These are phyloP conservation scores for Erodium texanum DNA, from an alignment of 441 rosid genomes.

Conservation along the genomic window DNA sequence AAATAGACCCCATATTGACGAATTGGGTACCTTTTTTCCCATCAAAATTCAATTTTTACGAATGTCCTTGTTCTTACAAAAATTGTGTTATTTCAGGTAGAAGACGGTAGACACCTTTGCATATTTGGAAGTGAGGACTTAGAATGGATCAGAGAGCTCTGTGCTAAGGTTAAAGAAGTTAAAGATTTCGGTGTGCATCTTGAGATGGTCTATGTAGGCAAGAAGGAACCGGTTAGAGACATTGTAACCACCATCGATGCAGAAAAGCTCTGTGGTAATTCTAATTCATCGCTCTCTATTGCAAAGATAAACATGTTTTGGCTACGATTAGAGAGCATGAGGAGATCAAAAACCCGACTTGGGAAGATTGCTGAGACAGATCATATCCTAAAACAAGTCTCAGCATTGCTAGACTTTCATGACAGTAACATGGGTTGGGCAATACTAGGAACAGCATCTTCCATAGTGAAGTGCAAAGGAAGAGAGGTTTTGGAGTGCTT, in stretches of 20 bases:
- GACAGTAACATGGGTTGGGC: slow-evolving; percentile 48
- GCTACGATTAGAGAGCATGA: slow-evolving; percentile 60
- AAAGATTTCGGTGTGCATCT: not conserved
- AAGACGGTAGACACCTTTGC: slow-evolving; percentile 51
- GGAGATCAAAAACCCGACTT: slow-evolving; percentile 36
- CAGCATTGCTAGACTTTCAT: slow-evolving; percentile 36
- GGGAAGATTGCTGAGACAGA: slow-evolving; percentile 26
- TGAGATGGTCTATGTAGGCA: slow-evolving; percentile 46
- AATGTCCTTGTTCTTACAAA: slow-evolving; percentile 15
- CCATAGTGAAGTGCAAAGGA: slow-evolving; percentile 32
- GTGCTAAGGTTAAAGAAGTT: slow-evolving; percentile 28
- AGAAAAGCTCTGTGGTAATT: slow-evolving; percentile 25
- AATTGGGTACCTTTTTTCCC: slow-evolving; percentile 35
- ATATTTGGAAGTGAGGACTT: slow-evolving; percentile 47
- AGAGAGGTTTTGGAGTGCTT: slow-evolving; percentile 13
- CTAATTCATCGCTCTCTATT: slow-evolving; percentile 26
- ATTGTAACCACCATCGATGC: slow-evolving; percentile 22
- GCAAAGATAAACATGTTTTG: slow-evolving; percentile 52
- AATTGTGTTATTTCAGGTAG: slow-evolving; percentile 37
- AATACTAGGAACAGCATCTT: slow-evolving; percentile 38
- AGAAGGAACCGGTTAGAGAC: slow-evolving; percentile 21
- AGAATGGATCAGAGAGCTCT: slow-evolving; percentile 46
- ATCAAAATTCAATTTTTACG: not conserved
- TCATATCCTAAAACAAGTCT: slow-evolving; percentile 36
- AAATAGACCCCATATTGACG: slow-evolving; percentile 41